Base-by-base conservation (phyloP, 768 basidiomycete genomes). In the Psilocybe subaeruginosa region DNA sequence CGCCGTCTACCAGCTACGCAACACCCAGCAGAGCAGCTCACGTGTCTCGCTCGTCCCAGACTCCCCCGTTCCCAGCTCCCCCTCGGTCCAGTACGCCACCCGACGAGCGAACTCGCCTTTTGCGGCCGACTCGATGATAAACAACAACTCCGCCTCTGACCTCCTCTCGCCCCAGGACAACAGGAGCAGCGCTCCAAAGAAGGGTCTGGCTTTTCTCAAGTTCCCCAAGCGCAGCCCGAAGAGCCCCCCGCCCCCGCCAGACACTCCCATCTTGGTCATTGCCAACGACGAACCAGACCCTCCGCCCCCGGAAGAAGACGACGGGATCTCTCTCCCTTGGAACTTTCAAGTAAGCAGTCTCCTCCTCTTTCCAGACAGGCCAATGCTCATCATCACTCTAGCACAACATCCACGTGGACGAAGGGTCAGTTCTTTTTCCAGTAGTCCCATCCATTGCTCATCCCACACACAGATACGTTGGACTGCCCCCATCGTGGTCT, bases 321-420 rank as follows among this genome's bases (percentile, higher is more conserved):
- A 86, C 16, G 81, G 79, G 27, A 89, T 92, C 46, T 87, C 89
- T 0, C 63, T 77, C 62, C 91, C 91, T 3, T 91, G 86, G 85
- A 91, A 91, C 70, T 90, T 92, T 62, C 88, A 88, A 82, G 89
- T 86, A 69, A 49, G 23, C 23, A 23, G 83, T 73, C 27, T 53
- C 11, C 11, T 7, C 23, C 35, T 60, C 17, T 48, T 51, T 48
- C 17, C 31, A 54, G 54, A 37, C 14, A 9, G 1, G n/a, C 41
- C 39, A 45, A 19, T 41, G 31, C 33, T 45, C 48, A 8, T 7
- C n/a, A 39, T 48, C 47, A 54, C 23, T 62, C 49, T 27, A 91
- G 89, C 90, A 92, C 69, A 82, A 92, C 68, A 85, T 92, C 35
- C 90, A 92, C 68, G 90, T 92, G 30, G 88, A 92, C 71, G 90